These are phyloP conservation scores for Barnettozyma salicaria DNA, from an alignment of 805 yeast species.

Conservation along the genomic window DNA sequence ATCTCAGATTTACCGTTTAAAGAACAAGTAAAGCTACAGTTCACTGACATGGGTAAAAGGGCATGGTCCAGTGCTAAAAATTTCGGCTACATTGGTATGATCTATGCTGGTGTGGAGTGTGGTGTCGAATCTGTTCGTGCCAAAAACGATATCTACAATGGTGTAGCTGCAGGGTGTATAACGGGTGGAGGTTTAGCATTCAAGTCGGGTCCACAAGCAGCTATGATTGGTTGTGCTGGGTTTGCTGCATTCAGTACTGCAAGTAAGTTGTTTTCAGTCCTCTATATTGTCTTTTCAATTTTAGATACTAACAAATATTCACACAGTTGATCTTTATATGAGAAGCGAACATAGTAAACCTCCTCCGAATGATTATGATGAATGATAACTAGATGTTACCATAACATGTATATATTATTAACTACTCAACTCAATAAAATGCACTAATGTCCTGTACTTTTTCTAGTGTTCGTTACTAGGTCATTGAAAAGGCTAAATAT, in stretches of 20 bases:
- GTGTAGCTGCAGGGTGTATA: conserved; percentile 87
- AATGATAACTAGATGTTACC: conserved; percentile 23
- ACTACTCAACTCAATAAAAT: no score
- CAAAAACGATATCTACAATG: conserved; percentile 87
- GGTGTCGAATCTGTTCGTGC: conserved; percentile 80
- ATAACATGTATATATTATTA: not conserved
- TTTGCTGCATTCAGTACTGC: conserved; percentile 94
- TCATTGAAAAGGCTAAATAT: conserved; percentile 1
- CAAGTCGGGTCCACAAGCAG: conserved; percentile 91
- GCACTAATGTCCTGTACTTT: no score
- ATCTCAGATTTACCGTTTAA: conserved; percentile 82
- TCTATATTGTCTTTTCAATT: not conserved
- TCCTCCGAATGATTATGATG: conserved; percentile 83
- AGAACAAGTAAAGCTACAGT: conserved; percentile 89
- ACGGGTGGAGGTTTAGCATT: conserved; percentile 96
- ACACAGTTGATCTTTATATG: conserved; percentile 67
- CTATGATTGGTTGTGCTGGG: conserved; percentile 90
- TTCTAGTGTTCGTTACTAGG: no score
- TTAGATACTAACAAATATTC: conserved; percentile 10
- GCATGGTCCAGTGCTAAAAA: conserved; percentile 88
- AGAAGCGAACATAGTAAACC: conserved; percentile 79
- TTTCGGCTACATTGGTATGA: conserved; percentile 88
- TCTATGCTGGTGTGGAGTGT: conserved; percentile 91
- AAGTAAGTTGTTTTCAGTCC: conserved; percentile 22
- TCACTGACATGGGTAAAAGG: conserved; percentile 85